Percentiles rank a stretch among this genome's conserved stretches.
phyloP scores from a whole-genome alignment of 1,284 basidiomycete genomes.

The Malassezia pachydermatis region DNA sequence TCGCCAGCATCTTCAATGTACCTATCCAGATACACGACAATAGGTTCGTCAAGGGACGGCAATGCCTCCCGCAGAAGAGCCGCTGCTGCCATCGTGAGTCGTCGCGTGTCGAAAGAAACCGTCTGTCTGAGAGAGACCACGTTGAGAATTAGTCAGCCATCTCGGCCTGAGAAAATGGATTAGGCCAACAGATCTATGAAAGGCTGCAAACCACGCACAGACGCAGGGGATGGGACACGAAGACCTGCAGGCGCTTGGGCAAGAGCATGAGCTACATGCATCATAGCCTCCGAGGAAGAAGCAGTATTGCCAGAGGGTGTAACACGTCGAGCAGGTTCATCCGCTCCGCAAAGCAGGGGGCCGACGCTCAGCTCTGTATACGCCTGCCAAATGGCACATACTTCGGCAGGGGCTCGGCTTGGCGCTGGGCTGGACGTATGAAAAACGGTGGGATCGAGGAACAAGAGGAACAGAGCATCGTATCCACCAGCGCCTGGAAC shows the following conservation, averaged over 20 bases:
- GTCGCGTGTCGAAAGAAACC: too few species aligned
- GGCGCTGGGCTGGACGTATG: neutral
- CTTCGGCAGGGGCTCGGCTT: constrained; percentile 2
- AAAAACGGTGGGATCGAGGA: constrained; percentile 16
- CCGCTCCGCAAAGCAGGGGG: constrained; percentile 61
- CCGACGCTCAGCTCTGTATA: constrained; percentile 17
- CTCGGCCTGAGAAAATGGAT: too few species aligned
- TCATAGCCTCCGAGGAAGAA: neutral
- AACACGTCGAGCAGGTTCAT: neutral
- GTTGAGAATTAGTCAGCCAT: too few species aligned
- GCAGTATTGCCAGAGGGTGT: neutral
- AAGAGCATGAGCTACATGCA: neutral
- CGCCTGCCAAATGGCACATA: constrained; percentile 23
- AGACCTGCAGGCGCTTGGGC: constrained; percentile 2
- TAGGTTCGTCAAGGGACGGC: constrained; percentile 80
- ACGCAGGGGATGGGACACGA: neutral
- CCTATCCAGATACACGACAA: constrained; percentile 83
- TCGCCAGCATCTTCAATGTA: constrained; percentile 76
- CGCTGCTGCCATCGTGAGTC: constrained; percentile 51
- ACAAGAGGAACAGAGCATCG: constrained; percentile 85
- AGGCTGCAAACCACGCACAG: too few species aligned
- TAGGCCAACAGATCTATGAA: too few species aligned
- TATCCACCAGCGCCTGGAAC: constrained; percentile 96
- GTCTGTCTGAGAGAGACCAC: too few species aligned
- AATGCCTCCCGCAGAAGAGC: constrained; percentile 67